Conservation (phyloP, 148 eudicot species). For the Rhododendron griersonianum region DNA sequence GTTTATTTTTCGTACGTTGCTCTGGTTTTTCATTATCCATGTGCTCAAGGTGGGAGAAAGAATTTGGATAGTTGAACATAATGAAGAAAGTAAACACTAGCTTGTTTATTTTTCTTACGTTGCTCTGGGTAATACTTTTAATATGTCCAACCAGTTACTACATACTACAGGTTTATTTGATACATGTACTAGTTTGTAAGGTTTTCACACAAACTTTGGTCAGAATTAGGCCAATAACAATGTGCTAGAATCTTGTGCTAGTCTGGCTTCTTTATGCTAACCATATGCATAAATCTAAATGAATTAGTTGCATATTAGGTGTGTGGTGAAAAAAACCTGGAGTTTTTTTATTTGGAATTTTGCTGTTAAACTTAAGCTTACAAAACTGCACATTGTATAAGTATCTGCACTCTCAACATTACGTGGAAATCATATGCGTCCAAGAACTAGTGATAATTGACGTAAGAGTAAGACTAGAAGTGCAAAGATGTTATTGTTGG, state of each 20-base stretch:
- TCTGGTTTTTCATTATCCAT: background rate
- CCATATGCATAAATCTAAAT: background rate
- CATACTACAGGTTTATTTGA: background rate
- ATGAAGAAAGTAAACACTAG: background rate
- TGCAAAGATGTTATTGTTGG: background rate
- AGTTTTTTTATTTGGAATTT: background rate
- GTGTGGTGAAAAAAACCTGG: background rate
- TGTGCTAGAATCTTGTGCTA: background rate
- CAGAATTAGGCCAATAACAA: background rate
- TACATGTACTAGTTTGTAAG: background rate
- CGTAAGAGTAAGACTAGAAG: background rate
- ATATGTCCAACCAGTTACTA: background rate
- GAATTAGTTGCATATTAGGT: background rate
- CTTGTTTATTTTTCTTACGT: background rate
- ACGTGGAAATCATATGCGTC: background rate
- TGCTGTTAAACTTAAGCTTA: background rate
- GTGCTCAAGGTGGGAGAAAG: background rate
- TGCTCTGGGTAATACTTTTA: background rate
- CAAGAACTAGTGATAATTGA: background rate
- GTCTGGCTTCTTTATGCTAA: background rate
- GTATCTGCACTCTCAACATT: background rate
- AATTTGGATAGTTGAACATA: background rate
- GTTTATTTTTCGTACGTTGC: background rate
- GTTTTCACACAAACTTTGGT: background rate
- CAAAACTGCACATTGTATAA: background rate